phyloP scores from a whole-genome alignment of 176 grass and related monocot genomes.

The Rhipidocladum racemiflorum region DNA sequence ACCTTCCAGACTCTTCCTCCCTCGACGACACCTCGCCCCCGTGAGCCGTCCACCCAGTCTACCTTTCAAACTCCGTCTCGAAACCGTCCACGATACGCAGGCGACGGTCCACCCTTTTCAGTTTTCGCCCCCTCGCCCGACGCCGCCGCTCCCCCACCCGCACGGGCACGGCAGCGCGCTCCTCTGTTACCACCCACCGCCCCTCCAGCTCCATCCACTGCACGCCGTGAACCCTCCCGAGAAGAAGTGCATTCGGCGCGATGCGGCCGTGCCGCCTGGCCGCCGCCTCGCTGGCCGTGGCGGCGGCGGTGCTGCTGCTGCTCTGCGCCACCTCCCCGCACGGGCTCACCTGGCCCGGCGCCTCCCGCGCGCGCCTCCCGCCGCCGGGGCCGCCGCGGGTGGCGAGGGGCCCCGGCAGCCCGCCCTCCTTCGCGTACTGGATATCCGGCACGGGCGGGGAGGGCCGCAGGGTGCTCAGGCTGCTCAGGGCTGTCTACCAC shows the following conservation, averaged over 20 bases:
- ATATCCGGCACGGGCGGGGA: slow-evolving; percentile 65
- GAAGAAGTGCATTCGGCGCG: not conserved
- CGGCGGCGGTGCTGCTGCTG: slow-evolving; percentile 10
- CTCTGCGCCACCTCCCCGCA: not conserved
- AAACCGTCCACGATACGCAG: not conserved
- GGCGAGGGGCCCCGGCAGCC: not conserved
- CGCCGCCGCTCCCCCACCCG: not conserved
- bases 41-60: not conserved
- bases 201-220: not conserved
- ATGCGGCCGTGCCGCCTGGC: slow-evolving; percentile 25
- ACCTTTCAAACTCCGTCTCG: not conserved
- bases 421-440: slow-evolving; percentile 55
- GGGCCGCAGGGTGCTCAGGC: slow-evolving; percentile 24
- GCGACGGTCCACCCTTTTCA: not conserved
- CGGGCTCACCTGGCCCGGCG: not conserved
- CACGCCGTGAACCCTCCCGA: not conserved
- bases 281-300: not conserved
- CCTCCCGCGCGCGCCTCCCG: not conserved
- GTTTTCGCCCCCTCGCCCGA: not conserved
- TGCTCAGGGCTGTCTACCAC: slow-evolving; percentile 54
- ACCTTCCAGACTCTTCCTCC: not conserved
- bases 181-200: not conserved
- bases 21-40: not conserved
- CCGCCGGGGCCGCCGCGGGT: not conserved
- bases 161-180: not conserved